These are phyloP conservation scores for Eustoma russellianum DNA, from an alignment of 257 asterid species.

Conservation along the genomic window DNA sequence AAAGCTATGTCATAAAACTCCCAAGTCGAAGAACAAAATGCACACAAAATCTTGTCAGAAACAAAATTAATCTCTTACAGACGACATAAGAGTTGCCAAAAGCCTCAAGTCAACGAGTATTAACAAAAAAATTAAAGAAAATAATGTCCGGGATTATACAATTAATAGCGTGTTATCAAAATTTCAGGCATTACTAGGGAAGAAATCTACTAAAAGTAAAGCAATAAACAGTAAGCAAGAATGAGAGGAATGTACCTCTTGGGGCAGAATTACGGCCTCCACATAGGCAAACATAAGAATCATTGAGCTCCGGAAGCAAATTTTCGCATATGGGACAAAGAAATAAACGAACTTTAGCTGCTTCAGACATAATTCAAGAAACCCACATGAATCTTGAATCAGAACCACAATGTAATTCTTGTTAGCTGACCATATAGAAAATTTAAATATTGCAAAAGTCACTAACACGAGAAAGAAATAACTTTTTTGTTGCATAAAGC, in stretches of 20 bases:
- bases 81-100: too few species aligned
- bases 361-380: conserved; percentile 44
- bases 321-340: conserved; percentile 81
- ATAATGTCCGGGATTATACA: neutral
- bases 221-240: conserved; percentile 7
- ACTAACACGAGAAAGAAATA: too few species aligned
- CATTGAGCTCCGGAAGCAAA: conserved; percentile 54
- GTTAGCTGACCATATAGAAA: neutral
- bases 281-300: conserved; percentile 69
- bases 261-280: conserved; percentile 82
- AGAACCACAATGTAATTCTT: conserved; percentile 8
- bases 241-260: conserved; percentile 35
- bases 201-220: neutral
- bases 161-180: neutral
- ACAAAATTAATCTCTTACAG: too few species aligned
- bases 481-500: too few species aligned
- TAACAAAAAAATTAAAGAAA: neutral
- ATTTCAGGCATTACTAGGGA: neutral
- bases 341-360: conserved; percentile 61
- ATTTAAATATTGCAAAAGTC: too few species aligned
- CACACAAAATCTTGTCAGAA: too few species aligned
- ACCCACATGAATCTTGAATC: conserved; percentile 15
- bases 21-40: neutral
- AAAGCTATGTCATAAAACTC: neutral
- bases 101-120: too few species aligned